Base-by-base conservation (phyloP, 1,284 basidiomycete genomes). In the Macrocybe sp. region DNA sequence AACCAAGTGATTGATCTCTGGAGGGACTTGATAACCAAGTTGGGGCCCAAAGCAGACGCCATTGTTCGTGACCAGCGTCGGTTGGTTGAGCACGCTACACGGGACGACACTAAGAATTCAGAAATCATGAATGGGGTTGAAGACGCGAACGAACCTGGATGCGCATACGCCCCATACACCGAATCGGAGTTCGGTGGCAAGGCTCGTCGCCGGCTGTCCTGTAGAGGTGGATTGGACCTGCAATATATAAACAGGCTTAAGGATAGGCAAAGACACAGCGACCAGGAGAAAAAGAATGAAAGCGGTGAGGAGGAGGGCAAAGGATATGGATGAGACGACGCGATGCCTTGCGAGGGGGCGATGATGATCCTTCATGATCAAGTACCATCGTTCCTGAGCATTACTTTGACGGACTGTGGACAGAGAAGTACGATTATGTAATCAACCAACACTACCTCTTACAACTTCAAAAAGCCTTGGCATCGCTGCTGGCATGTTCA, bases 141-240 rank as follows among this genome's bases (percentile, higher is more conserved):
- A 14, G 2, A 14, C 35, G 35, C 12, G 22, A 16, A 47, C 50
- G 11, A 14, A 76, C 83, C 74, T 76, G 7, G 66, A 70, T 1
- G 79, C 78, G 64, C 86, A 89, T 37, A 83, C 69, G 1, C 86
- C 86, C 85, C 85, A 89, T 4, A 88, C 81, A 2, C 86, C 86
- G 53, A 89, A 87, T 32, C 77, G 72, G 16, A 89, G 62, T 52
- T 74, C 69, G 2, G 79, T 84, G 5, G 78, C 81, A n/a, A 79
- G 62, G 53, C 70, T 73, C 4, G 81, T 79, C 30, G 60, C 53
- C 3, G 73, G 70, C 41, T 65, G 59, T 32, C 52, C 53, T 2
- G 61, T 56, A 5, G 65, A 48, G 2, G 61, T 67, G 3, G 79
- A 75, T 28, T 72, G 59, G 46, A 92, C 64, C 38, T 70, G 59